phyloP scores from a whole-genome alignment of 805 yeast genomes.

The Pichia gijzeniarum region DNA sequence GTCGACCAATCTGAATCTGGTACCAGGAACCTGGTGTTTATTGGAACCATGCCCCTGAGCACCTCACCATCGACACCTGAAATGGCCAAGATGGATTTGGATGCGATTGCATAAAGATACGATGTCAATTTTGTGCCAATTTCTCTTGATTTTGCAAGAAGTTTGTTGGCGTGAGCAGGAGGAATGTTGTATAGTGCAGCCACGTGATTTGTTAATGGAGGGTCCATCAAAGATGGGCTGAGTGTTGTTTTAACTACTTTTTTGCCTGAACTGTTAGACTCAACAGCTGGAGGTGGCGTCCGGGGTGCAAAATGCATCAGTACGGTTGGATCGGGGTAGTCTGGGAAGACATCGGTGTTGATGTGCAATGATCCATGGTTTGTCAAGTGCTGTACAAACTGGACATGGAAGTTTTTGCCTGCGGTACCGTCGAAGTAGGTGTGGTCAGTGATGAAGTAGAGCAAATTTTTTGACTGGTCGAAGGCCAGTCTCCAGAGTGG shows the following conservation, averaged over 20 bases:
- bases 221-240: neutral
- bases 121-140: slow-evolving; percentile 10
- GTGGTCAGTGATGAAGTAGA: slow-evolving; percentile 12
- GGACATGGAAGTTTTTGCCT: slow-evolving; percentile 10
- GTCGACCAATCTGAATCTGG: no score
- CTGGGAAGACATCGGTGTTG: neutral
- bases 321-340: slow-evolving; percentile 8
- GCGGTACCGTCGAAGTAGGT: slow-evolving; percentile 13
- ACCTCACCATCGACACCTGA: neutral
- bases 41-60: slow-evolving; percentile 10
- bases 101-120: slow-evolving; percentile 7
- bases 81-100: slow-evolving; percentile 3
- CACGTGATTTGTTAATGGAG: slow-evolving; percentile 7
- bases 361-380: no score
- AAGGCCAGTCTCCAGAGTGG: slow-evolving; percentile 12
- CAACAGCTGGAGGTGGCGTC: neutral
- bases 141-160: neutral
- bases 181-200: slow-evolving; percentile 1
- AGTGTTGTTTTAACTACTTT: no score
- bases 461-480: neutral
- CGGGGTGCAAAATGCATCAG: slow-evolving; percentile 1
- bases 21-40: slow-evolving; percentile 7
- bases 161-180: neutral
- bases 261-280: neutral
- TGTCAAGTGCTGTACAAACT: neutral